phyloP scores from a whole-genome alignment of 768 basidiomycete species.

The Boletus sensibilis region DNA sequence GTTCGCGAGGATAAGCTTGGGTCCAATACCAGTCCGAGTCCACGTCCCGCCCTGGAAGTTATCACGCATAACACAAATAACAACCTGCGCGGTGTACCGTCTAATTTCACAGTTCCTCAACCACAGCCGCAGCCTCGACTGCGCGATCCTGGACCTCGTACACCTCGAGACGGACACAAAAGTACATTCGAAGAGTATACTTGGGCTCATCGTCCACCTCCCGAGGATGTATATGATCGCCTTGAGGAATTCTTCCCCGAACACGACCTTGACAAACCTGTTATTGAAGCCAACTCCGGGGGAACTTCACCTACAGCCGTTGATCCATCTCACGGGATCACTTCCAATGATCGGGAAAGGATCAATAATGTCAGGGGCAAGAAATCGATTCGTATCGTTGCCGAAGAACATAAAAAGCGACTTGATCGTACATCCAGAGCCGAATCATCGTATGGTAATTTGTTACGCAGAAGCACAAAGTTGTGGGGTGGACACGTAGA shows the following conservation, averaged over 20 bases:
- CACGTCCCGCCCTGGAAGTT: conserved; percentile 34
- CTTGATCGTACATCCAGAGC: conserved; percentile 69
- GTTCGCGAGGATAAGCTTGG: conserved; percentile 20
- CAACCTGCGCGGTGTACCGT: conserved; percentile 13
- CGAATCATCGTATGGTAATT: conserved; percentile 48
- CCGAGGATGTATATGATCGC: conserved; percentile 91
- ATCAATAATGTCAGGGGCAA: conserved; percentile 58
- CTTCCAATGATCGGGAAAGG: conserved; percentile 35
- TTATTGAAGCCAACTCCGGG: conserved; percentile 83
- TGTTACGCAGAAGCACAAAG: conserved; percentile 83
- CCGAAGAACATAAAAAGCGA: conserved; percentile 79
- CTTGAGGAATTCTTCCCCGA: conserved; percentile 95
- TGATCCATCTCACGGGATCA: conserved; percentile 47
- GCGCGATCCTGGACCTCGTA: conserved; percentile 25
- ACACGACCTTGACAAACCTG: conserved; percentile 93
- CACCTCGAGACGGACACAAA: conserved; percentile 29
- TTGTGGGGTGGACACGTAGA: conserved; percentile 93
- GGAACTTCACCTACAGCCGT: conserved; percentile 72
- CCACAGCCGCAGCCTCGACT: conserved; percentile 12
- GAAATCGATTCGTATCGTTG: conserved; percentile 92
- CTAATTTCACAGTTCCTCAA: conserved; percentile 23
- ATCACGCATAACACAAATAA: conserved; percentile 22
- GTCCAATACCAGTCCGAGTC: conserved; percentile 15
- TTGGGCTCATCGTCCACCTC: conserved; percentile 88
- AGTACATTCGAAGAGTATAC: conserved; percentile 68